These are phyloP conservation scores for Mucor sp. DNA, from an alignment of 371 early-diverging fungal genomes.

Conservation along the genomic window DNA sequence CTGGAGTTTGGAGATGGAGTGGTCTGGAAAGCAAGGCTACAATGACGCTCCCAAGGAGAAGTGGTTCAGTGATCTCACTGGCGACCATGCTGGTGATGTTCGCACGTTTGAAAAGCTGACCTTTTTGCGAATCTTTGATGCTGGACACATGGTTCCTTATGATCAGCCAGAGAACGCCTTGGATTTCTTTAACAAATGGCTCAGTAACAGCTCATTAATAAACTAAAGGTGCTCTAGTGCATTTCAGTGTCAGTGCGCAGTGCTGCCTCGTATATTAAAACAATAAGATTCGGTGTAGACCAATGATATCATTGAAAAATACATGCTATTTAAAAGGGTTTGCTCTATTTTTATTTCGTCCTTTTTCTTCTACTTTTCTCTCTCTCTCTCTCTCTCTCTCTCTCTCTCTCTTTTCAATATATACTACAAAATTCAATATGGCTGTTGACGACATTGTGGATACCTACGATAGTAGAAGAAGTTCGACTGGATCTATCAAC, in stretches of 20 bases:
- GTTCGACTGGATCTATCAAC: background rate
- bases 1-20: slow-evolving; percentile 76
- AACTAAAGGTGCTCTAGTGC: background rate
- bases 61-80: slow-evolving; percentile 42
- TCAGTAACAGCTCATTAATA: slow-evolving; percentile 27
- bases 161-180: slow-evolving; percentile 60
- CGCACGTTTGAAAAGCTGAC: slow-evolving; percentile 68
- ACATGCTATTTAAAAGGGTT: background rate
- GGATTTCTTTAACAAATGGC: slow-evolving; percentile 63
- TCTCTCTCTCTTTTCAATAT: background rate
- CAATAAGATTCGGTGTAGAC: background rate
- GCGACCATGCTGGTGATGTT: slow-evolving; percentile 70
- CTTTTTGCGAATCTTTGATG: slow-evolving; percentile 81
- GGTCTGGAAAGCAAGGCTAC: slow-evolving; percentile 75
- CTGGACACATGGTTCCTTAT: slow-evolving; percentile 88
- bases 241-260: background rate
- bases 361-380: background rate
- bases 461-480: slow-evolving; percentile 7
- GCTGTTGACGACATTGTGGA: slow-evolving; percentile 15
- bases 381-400: background rate
- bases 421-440: background rate
- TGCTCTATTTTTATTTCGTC: background rate
- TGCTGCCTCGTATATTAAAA: background rate
- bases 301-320: background rate
- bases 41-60: slow-evolving; percentile 53